phyloP scores from a whole-genome alignment of 257 asterid species.

The Handroanthus guayacan region DNA sequence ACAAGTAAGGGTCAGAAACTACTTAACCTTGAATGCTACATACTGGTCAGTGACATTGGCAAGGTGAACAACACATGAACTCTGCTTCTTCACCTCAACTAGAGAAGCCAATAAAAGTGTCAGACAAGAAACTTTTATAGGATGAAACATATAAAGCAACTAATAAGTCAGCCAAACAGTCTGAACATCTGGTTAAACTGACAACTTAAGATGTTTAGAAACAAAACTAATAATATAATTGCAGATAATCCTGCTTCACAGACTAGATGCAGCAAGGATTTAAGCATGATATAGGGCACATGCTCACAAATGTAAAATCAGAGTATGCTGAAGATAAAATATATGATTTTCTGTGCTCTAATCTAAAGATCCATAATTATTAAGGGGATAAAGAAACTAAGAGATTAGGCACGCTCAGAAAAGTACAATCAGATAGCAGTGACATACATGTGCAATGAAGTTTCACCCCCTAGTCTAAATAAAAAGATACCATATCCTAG shows the following conservation, averaged over 20 bases:
- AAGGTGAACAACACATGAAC: constrained; percentile 67
- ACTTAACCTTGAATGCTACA: constrained; percentile 86
- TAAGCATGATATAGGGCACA: background rate
- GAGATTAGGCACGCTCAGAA: background rate
- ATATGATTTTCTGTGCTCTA: background rate
- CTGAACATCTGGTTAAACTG: constrained; percentile 10
- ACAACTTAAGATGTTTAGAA: background rate
- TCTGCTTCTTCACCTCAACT: constrained; percentile 93
- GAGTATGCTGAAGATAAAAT: background rate
- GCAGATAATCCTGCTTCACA: background rate
- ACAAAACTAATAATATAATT: background rate
- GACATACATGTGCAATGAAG: background rate
- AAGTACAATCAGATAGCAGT: constrained; percentile 8
- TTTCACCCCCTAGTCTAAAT: background rate
- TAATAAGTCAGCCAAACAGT: constrained; percentile 9
- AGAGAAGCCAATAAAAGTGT: constrained; percentile 38
- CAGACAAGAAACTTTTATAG: constrained; percentile 28
- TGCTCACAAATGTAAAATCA: background rate
- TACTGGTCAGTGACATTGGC: constrained; percentile 75
- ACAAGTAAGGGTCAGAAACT: constrained; percentile 32
- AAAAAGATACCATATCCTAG: background rate
- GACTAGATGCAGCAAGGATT: constrained; percentile 16
- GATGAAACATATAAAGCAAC: constrained; percentile 22
- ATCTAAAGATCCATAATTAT: background rate
- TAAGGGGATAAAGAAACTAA: constrained; percentile 9